Evolutionary conservation across 31 red algal genomes (phyloP), one percentile per base, ranked within the genome.

Genomic region (Asparagopsis taxiformis): DNA sequence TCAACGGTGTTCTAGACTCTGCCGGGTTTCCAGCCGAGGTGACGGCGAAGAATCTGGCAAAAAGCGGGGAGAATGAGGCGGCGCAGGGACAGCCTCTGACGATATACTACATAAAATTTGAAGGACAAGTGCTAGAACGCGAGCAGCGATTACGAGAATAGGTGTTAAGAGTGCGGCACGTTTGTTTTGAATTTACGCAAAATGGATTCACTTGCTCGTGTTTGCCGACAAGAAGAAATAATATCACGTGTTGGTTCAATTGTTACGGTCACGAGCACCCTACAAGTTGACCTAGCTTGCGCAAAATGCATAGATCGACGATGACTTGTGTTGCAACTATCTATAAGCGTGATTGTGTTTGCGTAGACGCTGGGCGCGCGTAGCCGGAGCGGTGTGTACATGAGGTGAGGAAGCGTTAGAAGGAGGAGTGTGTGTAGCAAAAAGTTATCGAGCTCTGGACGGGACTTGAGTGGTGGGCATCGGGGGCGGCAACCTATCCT

Each of bases 41-140:
- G 28, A 74, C 65, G 5, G 74, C 75, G 0, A 66, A 85, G 59
- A 68, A 66, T 17, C 31, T 79, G 32, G 84, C 84, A 9, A 33
- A 48, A 55, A 49, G 70, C 33, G 77, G 61, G 29, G 77, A 75
- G 41, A 59, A n/a, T n/a, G 62, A 75, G 28, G 52, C 53, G 2
- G 62, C 20, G 43, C 67, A 52, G 66, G 63, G 32, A 31, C 72
- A 65, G 52, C 79, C 89, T 49, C 74, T 83, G 6, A 84, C 89
- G 28, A 78, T 92, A 15, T 84, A 84, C 65, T 92, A 77, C 36
- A 92, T 92, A 65, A 77, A 84, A 49, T 92, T 92, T 52, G 46
- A 79, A 22, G 65, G 71, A 0, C 56, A 72, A 66, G 74, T 80
- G 24, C 37, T 80, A 43, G 66, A 64, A 23, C 75, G 85, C 21